These are phyloP conservation scores for Lasiodiplodia citricola DNA, from an alignment of 2,329 filamentous ascomycete genomes.

Conservation along the genomic window DNA sequence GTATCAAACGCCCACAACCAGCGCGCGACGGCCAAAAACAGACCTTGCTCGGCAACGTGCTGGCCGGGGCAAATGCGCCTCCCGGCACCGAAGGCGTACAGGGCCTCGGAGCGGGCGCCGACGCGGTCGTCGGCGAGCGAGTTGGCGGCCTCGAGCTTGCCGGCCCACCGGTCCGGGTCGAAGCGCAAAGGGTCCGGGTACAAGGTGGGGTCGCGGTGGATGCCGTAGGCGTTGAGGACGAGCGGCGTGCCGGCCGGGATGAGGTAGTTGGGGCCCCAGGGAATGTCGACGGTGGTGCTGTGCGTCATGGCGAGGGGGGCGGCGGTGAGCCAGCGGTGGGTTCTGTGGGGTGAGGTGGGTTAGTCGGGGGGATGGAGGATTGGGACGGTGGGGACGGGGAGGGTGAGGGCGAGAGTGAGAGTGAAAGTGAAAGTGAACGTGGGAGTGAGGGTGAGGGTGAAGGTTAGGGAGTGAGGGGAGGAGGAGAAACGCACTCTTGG, in stretches of 20 bases:
- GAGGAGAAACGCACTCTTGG: constrained; percentile 27
- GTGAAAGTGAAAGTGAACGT: too few relatives aligned
- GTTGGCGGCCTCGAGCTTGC: constrained; percentile 31
- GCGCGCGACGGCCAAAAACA: constrained; percentile 21
- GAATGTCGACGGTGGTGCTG: constrained; percentile 38
- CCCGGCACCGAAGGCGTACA: constrained; percentile 42
- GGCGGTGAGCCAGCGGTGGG: constrained; percentile 14
- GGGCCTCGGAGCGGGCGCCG: constrained; percentile 35
- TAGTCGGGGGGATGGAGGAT: too few relatives aligned
- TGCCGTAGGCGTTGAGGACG: constrained; percentile 45
- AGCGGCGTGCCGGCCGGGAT: constrained; percentile 50
- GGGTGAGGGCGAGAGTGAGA: too few relatives aligned
- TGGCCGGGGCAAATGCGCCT: constrained; percentile 12
- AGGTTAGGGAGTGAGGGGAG: constrained; percentile 25
- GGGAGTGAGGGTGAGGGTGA: too few relatives aligned
- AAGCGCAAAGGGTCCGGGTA: constrained; percentile 23
- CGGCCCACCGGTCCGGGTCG: constrained; percentile 30
- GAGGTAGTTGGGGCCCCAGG: constrained; percentile 36
- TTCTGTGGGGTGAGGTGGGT: background rate
- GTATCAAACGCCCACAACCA: constrained; percentile 28
- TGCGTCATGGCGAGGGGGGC: constrained; percentile 40
- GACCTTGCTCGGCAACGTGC: constrained; percentile 24
- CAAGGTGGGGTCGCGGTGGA: constrained; percentile 35
- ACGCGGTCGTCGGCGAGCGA: constrained; percentile 30
- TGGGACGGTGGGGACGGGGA: background rate